phyloP scores from a whole-genome alignment of 176 grass and related monocot species.

The Aegilops sharonensis region DNA sequence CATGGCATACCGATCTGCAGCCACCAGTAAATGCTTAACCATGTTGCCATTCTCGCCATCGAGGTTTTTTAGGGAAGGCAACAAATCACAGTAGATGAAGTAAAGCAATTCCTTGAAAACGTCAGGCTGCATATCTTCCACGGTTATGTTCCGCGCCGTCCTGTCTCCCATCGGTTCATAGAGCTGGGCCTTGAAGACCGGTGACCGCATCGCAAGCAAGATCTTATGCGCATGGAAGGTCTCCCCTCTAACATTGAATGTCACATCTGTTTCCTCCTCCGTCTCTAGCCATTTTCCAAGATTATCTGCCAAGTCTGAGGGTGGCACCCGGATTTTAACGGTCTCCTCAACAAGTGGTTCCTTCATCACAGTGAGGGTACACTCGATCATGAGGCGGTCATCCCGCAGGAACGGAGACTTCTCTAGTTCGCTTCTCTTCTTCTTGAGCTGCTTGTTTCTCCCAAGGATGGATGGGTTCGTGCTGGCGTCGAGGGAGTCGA shows the following conservation, averaged over 20 bases:
- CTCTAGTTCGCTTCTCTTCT: background rate
- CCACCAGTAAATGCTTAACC: background rate
- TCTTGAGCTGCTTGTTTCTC: background rate
- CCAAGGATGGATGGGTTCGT: background rate
- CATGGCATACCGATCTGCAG: background rate
- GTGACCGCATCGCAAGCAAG: background rate
- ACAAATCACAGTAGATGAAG: background rate
- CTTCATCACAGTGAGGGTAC: background rate
- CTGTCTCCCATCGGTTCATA: background rate
- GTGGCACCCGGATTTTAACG: background rate
- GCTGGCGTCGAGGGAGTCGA: background rate
- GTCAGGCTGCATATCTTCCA: background rate
- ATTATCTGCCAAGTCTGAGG: background rate
- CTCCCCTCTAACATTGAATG: background rate
- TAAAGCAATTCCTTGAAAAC: background rate
- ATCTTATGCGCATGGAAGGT: background rate
- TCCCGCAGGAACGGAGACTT: background rate
- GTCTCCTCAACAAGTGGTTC: background rate
- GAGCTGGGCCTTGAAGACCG: background rate
- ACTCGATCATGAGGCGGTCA: background rate
- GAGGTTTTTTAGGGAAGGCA: background rate
- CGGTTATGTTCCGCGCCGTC: background rate
- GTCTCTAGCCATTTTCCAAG: background rate
- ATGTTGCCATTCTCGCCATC: background rate
- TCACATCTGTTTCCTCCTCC: background rate